Percentiles rank a stretch among this genome's conserved stretches.
These are phyloP conservation scores for Condylostoma magnum DNA, from an alignment of 169 alveolate species.

Conservation along the genomic window DNA sequence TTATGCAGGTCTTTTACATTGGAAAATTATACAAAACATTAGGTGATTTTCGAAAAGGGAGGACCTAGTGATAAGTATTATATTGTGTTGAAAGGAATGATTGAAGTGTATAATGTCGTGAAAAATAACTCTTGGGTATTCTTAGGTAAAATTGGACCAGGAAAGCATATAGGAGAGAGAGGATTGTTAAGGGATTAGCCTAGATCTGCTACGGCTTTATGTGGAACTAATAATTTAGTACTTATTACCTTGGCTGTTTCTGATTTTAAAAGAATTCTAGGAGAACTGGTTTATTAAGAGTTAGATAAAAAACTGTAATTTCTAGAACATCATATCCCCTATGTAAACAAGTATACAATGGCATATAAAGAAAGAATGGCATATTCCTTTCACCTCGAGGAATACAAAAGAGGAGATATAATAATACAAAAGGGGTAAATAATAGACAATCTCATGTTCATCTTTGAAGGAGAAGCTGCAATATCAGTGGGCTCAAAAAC, in stretches of 20 bases:
- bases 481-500: background rate
- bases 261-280: constrained; percentile 4
- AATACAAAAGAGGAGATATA: background rate
- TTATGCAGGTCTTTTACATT: background rate
- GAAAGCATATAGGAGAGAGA: constrained; percentile 8
- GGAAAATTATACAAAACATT: background rate
- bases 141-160: background rate
- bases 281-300: background rate
- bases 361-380: background rate
- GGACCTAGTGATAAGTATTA: background rate
- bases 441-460: background rate
- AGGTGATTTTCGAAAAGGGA: background rate
- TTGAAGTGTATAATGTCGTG: too few relatives aligned
- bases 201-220: background rate
- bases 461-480: constrained; percentile 20
- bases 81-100: background rate
- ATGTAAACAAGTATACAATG: background rate
- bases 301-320: background rate
- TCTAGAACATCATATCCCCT: background rate
- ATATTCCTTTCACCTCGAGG: background rate
- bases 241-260: background rate
- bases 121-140: background rate
- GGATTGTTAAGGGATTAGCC: background rate
- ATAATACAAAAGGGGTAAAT: background rate
- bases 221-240: background rate